Conservation (phyloP, 495 filamentous ascomycete genomes). For the Venustampulla echinocandica region DNA sequence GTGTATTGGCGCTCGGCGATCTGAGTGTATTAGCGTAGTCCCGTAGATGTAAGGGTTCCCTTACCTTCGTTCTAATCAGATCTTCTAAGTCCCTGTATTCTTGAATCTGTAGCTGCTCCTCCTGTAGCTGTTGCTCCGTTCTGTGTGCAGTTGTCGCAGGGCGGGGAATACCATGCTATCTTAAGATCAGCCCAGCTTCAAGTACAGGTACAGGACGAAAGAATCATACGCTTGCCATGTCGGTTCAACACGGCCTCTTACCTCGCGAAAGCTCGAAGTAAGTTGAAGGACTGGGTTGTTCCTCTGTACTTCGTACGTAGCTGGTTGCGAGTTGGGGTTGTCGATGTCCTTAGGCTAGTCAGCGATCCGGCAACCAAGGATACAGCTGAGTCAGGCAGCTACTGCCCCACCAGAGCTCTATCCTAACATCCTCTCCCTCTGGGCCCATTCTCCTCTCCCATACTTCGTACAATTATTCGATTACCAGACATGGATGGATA, state of each 20-base stretch:
- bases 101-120: conserved; percentile 68
- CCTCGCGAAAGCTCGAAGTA: neutral
- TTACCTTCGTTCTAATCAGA: conserved; percentile 52
- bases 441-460: too few relatives aligned
- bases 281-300: neutral
- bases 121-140: conserved; percentile 56
- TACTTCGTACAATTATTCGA: too few relatives aligned
- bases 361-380: too few relatives aligned
- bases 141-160: conserved; percentile 43
- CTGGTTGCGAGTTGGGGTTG: neutral
- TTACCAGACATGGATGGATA: too few relatives aligned
- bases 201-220: neutral
- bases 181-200: conserved; percentile 16
- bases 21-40: conserved; percentile 23
- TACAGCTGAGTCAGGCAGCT: too few relatives aligned
- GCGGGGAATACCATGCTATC: conserved; percentile 71
- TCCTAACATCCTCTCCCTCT: too few relatives aligned
- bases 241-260: neutral
- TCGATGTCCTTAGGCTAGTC: too few relatives aligned
- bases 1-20: conserved; percentile 52
- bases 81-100: conserved; percentile 67
- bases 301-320: neutral
- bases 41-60: neutral
- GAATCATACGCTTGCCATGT: conserved; percentile 27
- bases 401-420: too few relatives aligned